These are phyloP conservation scores for Corallochytrium limacisporum DNA, from an alignment of 78 protist species.

Conservation along the genomic window DNA sequence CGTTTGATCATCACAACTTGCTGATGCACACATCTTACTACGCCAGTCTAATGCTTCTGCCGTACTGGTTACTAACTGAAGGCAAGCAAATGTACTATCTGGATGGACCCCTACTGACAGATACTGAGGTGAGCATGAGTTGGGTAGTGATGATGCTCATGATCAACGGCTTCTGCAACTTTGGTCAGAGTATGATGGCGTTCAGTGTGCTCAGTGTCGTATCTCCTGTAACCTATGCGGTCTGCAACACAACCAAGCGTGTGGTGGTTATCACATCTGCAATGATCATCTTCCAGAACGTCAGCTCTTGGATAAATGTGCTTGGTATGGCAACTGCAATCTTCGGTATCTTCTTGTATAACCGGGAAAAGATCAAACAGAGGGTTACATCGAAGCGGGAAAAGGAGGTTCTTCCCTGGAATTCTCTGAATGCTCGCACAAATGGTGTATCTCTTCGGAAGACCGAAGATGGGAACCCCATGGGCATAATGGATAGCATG, in stretches of 20 bases:
- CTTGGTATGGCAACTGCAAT: background rate
- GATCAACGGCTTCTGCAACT: background rate
- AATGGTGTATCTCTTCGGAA: too few relatives aligned
- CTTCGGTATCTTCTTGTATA: too few relatives aligned
- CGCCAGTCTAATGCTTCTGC: background rate
- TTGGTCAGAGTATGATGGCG: constrained; percentile 6
- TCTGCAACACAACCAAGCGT: constrained; percentile 18
- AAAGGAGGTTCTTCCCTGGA: too few relatives aligned
- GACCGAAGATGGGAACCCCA: too few relatives aligned
- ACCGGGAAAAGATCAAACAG: too few relatives aligned
- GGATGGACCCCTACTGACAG: too few relatives aligned
- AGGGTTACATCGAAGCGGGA: too few relatives aligned
- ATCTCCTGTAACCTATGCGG: constrained; percentile 16
- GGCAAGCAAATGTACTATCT: too few relatives aligned
- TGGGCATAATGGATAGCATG: too few relatives aligned
- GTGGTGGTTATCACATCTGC: constrained; percentile 13
- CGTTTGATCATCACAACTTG: constrained; percentile 5
- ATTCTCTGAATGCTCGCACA: too few relatives aligned
- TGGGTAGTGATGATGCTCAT: background rate
- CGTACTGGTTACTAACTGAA: background rate
- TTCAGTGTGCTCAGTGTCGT: constrained; percentile 8
- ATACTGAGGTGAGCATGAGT: too few relatives aligned
- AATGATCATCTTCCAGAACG: constrained; percentile 4
- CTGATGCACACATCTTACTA: background rate
- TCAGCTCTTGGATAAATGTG: background rate